Conservation (phyloP, 108 stramenopile genomes). For the Cyclotella distinguenda region DNA sequence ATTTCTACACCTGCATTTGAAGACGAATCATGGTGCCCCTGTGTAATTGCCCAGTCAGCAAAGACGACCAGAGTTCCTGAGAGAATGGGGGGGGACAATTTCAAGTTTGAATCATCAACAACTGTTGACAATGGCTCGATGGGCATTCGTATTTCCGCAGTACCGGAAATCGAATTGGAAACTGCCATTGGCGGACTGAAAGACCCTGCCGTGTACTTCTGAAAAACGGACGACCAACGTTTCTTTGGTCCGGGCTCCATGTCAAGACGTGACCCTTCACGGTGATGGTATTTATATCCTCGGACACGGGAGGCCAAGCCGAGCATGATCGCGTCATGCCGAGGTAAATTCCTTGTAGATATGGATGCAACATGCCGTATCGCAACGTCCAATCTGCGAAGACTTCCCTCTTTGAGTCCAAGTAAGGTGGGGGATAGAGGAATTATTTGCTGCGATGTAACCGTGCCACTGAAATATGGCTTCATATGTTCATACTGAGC, state of each 20-base stretch:
- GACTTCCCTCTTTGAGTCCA: constrained; percentile 3
- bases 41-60: constrained; percentile 71
- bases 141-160: constrained; percentile 73
- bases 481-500: background rate
- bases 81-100: background rate
- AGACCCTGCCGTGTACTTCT: constrained; percentile 6
- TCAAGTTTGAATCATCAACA: background rate
- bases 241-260: background rate
- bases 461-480: constrained; percentile 61
- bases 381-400: constrained; percentile 38
- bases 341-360: constrained; percentile 67
- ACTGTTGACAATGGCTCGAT: constrained; percentile 29
- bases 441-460: constrained; percentile 67
- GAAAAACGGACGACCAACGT: constrained; percentile 3
- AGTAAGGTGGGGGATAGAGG: constrained; percentile 44
- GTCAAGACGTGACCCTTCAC: background rate
- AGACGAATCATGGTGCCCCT: constrained; percentile 25
- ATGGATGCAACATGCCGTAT: constrained; percentile 61
- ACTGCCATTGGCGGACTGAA: constrained; percentile 30
- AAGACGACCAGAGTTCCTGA: constrained; percentile 60
- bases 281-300: constrained; percentile 51
- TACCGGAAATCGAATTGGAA: constrained; percentile 61
- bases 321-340: constrained; percentile 71
- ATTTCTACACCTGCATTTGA: constrained; percentile 3
- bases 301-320: constrained; percentile 67